These are phyloP conservation scores for Penicillium cataractarum DNA, from an alignment of 495 filamentous ascomycete genomes.

Conservation along the genomic window DNA sequence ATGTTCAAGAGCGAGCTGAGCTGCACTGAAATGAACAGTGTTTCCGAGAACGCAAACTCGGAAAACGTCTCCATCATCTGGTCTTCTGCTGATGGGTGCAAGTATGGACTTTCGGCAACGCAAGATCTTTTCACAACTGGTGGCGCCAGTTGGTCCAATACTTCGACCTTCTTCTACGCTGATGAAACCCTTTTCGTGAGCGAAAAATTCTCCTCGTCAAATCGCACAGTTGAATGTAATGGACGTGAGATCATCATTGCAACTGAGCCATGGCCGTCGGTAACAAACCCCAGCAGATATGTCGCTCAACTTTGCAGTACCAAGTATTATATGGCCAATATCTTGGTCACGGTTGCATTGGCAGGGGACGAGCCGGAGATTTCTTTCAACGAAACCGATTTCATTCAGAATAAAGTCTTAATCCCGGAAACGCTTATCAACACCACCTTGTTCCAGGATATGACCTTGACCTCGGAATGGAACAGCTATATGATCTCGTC, in stretches of 20 bases:
- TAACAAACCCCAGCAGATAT: neutral
- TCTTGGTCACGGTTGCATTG: slow-evolving; percentile 26
- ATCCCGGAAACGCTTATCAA: slow-evolving; percentile 26
- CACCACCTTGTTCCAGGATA: slow-evolving; percentile 18
- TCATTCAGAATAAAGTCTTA: slow-evolving; percentile 11
- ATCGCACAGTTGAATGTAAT: slow-evolving; percentile 16
- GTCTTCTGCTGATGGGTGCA: slow-evolving; percentile 21
- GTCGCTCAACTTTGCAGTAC: slow-evolving; percentile 29
- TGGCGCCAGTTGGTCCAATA: slow-evolving; percentile 27
- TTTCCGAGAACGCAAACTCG: neutral
- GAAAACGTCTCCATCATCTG: slow-evolving; percentile 15
- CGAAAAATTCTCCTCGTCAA: neutral
- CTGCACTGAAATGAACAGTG: slow-evolving; percentile 30
- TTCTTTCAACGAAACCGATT: slow-evolving; percentile 31
- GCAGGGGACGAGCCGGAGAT: slow-evolving; percentile 24
- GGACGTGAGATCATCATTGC: slow-evolving; percentile 20
- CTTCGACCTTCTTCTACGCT: slow-evolving; percentile 23
- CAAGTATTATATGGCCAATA: slow-evolving; percentile 37
- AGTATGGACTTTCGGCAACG: slow-evolving; percentile 14
- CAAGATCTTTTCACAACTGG: slow-evolving; percentile 15
- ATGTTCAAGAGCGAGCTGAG: slow-evolving; percentile 35
- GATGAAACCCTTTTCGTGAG: neutral
- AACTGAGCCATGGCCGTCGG: slow-evolving; percentile 21
- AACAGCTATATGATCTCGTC: slow-evolving; percentile 30
- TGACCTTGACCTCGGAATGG: slow-evolving; percentile 25